Conservation (phyloP, 2,329 filamentous ascomycete genomes). For the Cercospora berteroae region DNA sequence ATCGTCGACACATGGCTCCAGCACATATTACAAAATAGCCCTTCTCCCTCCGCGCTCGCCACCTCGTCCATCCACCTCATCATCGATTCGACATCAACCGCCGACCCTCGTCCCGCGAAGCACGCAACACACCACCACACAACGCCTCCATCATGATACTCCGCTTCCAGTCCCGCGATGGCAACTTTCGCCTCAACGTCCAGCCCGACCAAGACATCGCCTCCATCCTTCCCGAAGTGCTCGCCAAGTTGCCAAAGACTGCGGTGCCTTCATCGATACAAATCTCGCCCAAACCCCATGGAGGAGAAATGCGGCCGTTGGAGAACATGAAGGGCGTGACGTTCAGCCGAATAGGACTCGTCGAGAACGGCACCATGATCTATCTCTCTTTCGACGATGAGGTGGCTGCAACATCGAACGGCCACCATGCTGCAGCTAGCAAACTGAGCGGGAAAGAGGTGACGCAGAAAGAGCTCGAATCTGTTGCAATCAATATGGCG, state of each 20-base stretch:
- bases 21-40: constrained; percentile 5
- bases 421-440: constrained; percentile 51
- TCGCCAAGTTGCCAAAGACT: constrained; percentile 59
- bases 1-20: constrained; percentile 1
- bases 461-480: constrained; percentile 64
- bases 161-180: constrained; percentile 85
- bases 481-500: constrained; percentile 60
- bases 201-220: constrained; percentile 71
- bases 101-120: constrained; percentile 6
- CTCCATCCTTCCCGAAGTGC: constrained; percentile 54
- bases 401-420: constrained; percentile 51
- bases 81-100: constrained; percentile 3
- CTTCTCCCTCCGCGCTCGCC: neutral
- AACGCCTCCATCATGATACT: constrained; percentile 64
- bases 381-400: constrained; percentile 74
- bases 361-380: constrained; percentile 74
- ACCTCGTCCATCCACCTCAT: constrained; percentile 4
- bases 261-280: constrained; percentile 55
- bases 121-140: constrained; percentile 8
- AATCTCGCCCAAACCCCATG: constrained; percentile 61
- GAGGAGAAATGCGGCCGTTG: constrained; percentile 57
- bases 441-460: constrained; percentile 77
- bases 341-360: constrained; percentile 58
- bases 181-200: constrained; percentile 82
- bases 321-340: constrained; percentile 54